A percentile compares a stretch with the other conserved stretches of the same genome.
Evolutionary conservation across 306 rosid genomes (phyloP).

Genomic region (Boehmeria nivea): DNA sequence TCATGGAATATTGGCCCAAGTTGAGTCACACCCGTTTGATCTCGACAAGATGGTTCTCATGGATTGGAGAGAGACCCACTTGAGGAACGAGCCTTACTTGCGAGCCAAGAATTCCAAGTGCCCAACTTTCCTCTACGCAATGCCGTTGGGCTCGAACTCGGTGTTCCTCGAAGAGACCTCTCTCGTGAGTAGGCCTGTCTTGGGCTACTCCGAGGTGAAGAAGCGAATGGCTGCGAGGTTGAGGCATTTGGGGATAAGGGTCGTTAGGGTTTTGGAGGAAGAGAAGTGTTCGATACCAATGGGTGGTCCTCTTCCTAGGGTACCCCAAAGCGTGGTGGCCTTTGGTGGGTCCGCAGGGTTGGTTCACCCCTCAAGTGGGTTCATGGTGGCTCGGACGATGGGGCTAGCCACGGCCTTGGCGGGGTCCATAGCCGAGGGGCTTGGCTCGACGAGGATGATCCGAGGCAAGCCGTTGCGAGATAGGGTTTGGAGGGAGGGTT

Average conservation of each 20-base stretch:
- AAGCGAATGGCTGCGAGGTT: slow-evolving; percentile 78
- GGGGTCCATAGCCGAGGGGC: slow-evolving; percentile 51
- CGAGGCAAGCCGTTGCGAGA: slow-evolving; percentile 54
- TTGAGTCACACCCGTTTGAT: slow-evolving; percentile 73
- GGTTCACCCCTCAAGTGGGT: slow-evolving; percentile 87
- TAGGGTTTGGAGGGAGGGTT: slow-evolving; percentile 67
- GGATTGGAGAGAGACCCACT: slow-evolving; percentile 77
- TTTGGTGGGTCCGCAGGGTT: slow-evolving; percentile 73
- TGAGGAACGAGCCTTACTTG: slow-evolving; percentile 62
- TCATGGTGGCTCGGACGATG: slow-evolving; percentile 73
- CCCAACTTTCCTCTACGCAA: slow-evolving; percentile 85
- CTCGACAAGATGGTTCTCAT: slow-evolving; percentile 65
- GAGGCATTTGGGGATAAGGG: slow-evolving; percentile 72
- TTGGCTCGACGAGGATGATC: slow-evolving; percentile 76
- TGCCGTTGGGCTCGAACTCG: slow-evolving; percentile 73
- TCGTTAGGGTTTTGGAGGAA: slow-evolving; percentile 54
- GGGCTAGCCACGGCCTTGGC: slow-evolving; percentile 50
- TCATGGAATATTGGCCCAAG: slow-evolving; percentile 80
- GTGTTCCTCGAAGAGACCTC: slow-evolving; percentile 84
- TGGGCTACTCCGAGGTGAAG: slow-evolving; percentile 57
- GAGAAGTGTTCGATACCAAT: slow-evolving; percentile 94
- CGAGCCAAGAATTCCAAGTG: slow-evolving; percentile 41
- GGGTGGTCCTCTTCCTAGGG: slow-evolving; percentile 80
- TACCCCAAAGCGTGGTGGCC: slow-evolving; percentile 67
- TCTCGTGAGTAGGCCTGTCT: slow-evolving; percentile 63